Evolutionary conservation across 1,284 basidiomycete species (phyloP).

Genomic region (Trichosporon sp.): DNA sequence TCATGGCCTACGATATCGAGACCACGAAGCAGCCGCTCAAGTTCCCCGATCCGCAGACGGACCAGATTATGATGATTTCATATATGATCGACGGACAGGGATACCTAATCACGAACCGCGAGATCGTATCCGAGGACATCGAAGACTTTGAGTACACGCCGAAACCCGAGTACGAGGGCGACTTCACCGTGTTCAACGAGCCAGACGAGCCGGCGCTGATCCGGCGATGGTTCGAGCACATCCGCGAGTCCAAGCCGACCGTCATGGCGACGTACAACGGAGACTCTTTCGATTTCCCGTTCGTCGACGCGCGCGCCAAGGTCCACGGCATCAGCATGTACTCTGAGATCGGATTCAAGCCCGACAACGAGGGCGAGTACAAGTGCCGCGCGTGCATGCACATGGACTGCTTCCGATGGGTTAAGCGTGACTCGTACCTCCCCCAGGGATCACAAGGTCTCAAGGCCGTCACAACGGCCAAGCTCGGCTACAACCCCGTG

Average conservation of each 20-base stretch:
- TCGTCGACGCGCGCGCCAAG: conserved; percentile 84
- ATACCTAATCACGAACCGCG: conserved; percentile 95
- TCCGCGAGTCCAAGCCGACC: conserved; percentile 88
- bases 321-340: conserved; percentile 96
- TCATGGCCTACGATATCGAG: conserved; percentile 99
- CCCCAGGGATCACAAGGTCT: conserved; percentile 98
- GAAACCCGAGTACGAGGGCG: conserved; percentile 96
- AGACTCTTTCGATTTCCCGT: conserved; percentile 99
- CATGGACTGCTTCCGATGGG: conserved; percentile 99
- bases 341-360: conserved; percentile 88
- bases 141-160: conserved; percentile 99
- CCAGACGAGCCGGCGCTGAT: conserved; percentile 84
- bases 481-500: conserved; percentile 95
- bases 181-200: conserved; percentile 96
- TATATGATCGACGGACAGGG: conserved; percentile 67
- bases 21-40: conserved; percentile 98
- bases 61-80: conserved; percentile 99
- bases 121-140: conserved; percentile 96
- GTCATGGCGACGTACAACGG: conserved; percentile 99
- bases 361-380: conserved; percentile 92
- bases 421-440: conserved; percentile 98
- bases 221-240: conserved; percentile 87
- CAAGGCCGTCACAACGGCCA: conserved; percentile 96
- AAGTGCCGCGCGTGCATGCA: conserved; percentile 92
- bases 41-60: conserved; percentile 92